phyloP scores from a whole-genome alignment of 495 filamentous ascomycete species.

The Xanthoparmelia taractica region DNA sequence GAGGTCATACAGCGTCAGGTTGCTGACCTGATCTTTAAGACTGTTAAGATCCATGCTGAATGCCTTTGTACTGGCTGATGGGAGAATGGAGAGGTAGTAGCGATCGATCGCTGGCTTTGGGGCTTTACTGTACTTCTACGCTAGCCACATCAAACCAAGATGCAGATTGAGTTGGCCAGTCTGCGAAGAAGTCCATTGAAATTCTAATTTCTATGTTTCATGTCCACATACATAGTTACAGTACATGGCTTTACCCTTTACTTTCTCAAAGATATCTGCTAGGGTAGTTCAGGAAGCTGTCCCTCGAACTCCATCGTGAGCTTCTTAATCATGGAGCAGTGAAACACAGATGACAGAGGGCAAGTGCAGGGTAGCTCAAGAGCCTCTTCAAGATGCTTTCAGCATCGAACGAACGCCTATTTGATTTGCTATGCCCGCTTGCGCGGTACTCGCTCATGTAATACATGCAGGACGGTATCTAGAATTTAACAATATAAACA shows the following conservation, averaged over 20 bases:
- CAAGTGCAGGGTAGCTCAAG: not conserved
- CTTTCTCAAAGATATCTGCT: not conserved
- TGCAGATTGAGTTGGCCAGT: not conserved
- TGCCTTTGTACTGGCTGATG: not conserved
- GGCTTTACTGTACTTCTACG: not conserved
- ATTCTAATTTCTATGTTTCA: not conserved
- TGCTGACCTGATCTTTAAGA: slow-evolving; percentile 83
- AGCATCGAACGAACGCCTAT: slow-evolving; percentile 3
- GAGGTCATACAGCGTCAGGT: slow-evolving; percentile 91
- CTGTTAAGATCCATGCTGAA: slow-evolving; percentile 72
- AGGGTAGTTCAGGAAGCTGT: not conserved
- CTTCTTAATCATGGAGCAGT: not conserved
- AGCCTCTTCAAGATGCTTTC: slow-evolving; percentile 4
- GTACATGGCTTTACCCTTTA: too few species aligned
- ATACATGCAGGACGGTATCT: not conserved
- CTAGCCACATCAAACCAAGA: not conserved
- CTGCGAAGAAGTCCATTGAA: not conserved
- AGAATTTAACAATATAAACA: slow-evolving; percentile 3
- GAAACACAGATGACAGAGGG: not conserved
- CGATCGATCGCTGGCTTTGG: not conserved
- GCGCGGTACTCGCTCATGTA: slow-evolving; percentile 1
- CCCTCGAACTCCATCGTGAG: not conserved
- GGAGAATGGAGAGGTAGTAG: not conserved
- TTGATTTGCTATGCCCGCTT: slow-evolving; percentile 9
- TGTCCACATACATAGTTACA: not conserved